Base-by-base conservation (phyloP, 768 basidiomycete species). In the Suillus occidentalis region DNA sequence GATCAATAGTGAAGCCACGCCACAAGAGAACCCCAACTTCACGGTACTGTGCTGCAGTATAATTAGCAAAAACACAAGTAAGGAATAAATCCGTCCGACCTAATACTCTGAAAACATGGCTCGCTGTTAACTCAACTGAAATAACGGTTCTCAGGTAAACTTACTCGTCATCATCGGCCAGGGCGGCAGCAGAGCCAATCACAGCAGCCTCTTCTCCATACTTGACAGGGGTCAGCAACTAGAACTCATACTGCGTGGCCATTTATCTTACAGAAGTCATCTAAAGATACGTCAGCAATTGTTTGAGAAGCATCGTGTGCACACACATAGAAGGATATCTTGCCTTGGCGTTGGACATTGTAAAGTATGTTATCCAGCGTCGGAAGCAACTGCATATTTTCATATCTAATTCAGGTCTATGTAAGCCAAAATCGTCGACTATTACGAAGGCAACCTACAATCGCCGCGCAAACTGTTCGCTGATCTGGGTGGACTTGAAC, bases 271-370 rank as follows among this genome's bases (percentile, higher is more conserved):
- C 91, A 18, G 91, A 82, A 52, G 92, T 93, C 89, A 94, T 93
- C 92, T 93, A 72, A 20, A 49, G 42, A 45, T 50, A 6, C 18
- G 31, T 58, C 34, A 57, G 28, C 4, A 28, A 13, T 58, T 59
- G 5, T 58, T 68, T 28, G 31, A 20, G 34, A 55, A 36, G 45
- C 28, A 60, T 50, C 37, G 60, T 60, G 28, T 65, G 63, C 25
- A 79, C 89, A 70, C 73, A 92, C 94, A 74, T 94, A 95, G 76
- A 94, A 95, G 6, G 91, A 91, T 69, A 94, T 94, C 77, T 93
- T 94, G 34, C 95, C 95, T 75, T 98, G 95, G 9, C 95, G 86
- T 73, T 98, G 95, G 10, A 95, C 88, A 70, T 95, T 95, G 77
- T 95, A 92, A 18, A 98, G 82, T 42, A 97, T 81, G 68, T 89